Percentiles rank a stretch among this genome's conserved stretches.
These are phyloP conservation scores for Pugionium cornutum DNA, from an alignment of 345 rosid species.

Conservation along the genomic window DNA sequence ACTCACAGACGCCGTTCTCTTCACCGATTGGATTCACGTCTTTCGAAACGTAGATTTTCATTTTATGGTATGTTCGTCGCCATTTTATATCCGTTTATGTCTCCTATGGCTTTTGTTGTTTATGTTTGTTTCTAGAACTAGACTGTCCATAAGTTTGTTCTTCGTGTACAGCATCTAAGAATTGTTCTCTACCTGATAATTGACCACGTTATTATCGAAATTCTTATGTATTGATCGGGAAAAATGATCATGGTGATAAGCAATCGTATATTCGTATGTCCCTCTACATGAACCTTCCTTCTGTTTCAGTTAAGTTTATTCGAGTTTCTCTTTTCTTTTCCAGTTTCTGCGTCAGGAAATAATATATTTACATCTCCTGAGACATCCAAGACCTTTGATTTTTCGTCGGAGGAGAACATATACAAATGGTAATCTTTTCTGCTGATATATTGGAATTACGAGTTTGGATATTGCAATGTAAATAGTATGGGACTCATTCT, in stretches of 20 bases:
- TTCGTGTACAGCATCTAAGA: neutral
- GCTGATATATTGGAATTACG: neutral
- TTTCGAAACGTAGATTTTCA: constrained; percentile 19
- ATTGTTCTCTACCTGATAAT: neutral
- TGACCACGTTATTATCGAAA: neutral
- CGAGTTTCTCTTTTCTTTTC: constrained; percentile 21
- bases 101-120: constrained; percentile 6
- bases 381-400: constrained; percentile 81
- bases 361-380: constrained; percentile 72
- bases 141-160: neutral
- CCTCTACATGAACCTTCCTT: constrained; percentile 1
- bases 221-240: neutral
- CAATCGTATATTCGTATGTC: neutral
- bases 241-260: neutral
- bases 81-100: neutral
- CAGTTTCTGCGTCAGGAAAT: constrained; percentile 64
- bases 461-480: neutral
- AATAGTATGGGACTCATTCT: neutral
- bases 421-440: constrained; percentile 69
- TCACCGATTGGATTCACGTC: constrained; percentile 23
- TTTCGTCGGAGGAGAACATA: constrained; percentile 81
- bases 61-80: constrained; percentile 10
- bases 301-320: neutral
- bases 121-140: neutral
- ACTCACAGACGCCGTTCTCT: constrained; percentile 46